A percentile compares a stretch with the other conserved stretches of the same genome.
These are phyloP conservation scores for Fusarium circinatum DNA, from an alignment of 2,329 filamentous ascomycete species.

Conservation along the genomic window DNA sequence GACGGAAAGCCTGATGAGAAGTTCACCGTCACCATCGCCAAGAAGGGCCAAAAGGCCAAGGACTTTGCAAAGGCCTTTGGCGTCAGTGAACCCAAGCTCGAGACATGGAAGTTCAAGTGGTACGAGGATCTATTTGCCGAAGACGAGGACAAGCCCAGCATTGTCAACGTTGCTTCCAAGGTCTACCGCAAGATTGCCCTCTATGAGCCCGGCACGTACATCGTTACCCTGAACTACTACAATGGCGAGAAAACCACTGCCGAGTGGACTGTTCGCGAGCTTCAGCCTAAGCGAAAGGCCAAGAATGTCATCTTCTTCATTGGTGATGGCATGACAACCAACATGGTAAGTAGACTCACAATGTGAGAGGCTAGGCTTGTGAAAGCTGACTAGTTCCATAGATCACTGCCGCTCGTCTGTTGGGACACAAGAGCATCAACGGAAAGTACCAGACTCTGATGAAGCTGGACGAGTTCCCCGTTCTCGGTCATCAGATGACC, in stretches of 20 bases:
- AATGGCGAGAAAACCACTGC: conserved; percentile 76
- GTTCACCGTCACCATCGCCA: conserved; percentile 80
- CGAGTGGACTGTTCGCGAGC: conserved; percentile 79
- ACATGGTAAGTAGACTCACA: conserved; percentile 61
- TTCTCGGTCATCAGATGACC: conserved; percentile 90
- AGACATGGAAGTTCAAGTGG: conserved; percentile 87
- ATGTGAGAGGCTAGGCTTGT: neutral
- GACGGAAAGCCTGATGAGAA: conserved; percentile 74
- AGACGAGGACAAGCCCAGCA: conserved; percentile 73
- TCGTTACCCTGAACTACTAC: conserved; percentile 80
- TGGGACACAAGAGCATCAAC: conserved; percentile 85
- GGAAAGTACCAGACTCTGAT: conserved; percentile 82
- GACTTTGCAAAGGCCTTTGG: conserved; percentile 74
- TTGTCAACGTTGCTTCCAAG: conserved; percentile 85
- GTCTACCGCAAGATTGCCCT: conserved; percentile 80
- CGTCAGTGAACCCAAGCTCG: conserved; percentile 75
- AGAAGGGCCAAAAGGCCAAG: conserved; percentile 65
- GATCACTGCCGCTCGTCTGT: conserved; percentile 81
- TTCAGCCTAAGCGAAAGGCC: conserved; percentile 75
- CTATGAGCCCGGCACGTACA: conserved; percentile 82
- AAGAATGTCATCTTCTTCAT: conserved; percentile 91
- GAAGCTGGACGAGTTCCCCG: conserved; percentile 83
- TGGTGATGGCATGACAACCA: conserved; percentile 78
- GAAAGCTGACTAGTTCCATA: conserved; percentile 31
- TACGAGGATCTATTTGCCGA: conserved; percentile 85